These are phyloP conservation scores for Kwoniella mangroviensis DNA, from an alignment of 768 basidiomycete genomes.

Conservation along the genomic window DNA sequence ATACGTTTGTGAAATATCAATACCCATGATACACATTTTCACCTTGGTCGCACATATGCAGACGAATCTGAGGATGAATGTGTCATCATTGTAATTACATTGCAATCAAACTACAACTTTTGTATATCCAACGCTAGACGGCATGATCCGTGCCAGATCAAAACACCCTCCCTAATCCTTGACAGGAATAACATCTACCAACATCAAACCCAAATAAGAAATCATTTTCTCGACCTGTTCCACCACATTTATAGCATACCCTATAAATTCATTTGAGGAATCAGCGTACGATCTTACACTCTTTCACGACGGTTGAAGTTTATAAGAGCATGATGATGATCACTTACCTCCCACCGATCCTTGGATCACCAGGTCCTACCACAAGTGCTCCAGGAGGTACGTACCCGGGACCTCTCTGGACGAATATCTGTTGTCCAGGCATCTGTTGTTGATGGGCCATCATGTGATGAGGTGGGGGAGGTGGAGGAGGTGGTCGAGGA, in stretches of 20 bases:
- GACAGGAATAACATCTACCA: slow-evolving; percentile 43
- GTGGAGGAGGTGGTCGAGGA: slow-evolving; percentile 35
- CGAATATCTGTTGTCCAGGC: slow-evolving; percentile 29
- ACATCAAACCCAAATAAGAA: slow-evolving; percentile 48
- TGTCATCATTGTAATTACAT: too few relatives aligned
- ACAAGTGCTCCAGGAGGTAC: slow-evolving; percentile 43
- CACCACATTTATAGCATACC: slow-evolving; percentile 43
- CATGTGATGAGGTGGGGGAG: slow-evolving; percentile 19
- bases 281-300: not conserved
- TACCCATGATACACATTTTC: too few relatives aligned
- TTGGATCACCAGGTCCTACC: slow-evolving; percentile 48
- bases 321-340: not conserved
- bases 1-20: too few relatives aligned
- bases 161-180: slow-evolving; percentile 46
- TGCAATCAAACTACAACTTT: too few relatives aligned
- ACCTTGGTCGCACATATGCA: not conserved
- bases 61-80: too few relatives aligned
- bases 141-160: not conserved
- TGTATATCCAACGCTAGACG: too few relatives aligned
- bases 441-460: not conserved
- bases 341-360: slow-evolving; percentile 49
- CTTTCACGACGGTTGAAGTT: too few relatives aligned
- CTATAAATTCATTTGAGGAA: slow-evolving; percentile 14
- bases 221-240: slow-evolving; percentile 38
- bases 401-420: slow-evolving; percentile 30